Percentiles rank a stretch among this genome's conserved stretches.
Conservation (phyloP, 192 early-diverging fungal species). For the Coemansia erecta region DNA sequence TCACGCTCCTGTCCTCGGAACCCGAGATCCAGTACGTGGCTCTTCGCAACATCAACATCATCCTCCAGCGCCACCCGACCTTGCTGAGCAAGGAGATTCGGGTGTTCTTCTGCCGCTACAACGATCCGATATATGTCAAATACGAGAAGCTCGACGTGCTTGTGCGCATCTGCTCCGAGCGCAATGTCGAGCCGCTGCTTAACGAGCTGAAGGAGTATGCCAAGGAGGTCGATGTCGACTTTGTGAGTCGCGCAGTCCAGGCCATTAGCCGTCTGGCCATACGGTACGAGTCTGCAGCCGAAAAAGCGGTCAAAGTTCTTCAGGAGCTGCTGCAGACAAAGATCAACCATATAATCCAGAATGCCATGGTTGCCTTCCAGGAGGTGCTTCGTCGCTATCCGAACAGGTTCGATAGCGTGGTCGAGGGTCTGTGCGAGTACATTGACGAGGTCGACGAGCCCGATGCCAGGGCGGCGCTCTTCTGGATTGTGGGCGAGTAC, state of each 20-base stretch:
- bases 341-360: conserved; percentile 89
- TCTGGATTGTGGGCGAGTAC: conserved; percentile 98
- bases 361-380: conserved; percentile 87
- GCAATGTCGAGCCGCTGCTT: conserved; percentile 88
- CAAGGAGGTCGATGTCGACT: conserved; percentile 95
- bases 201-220: conserved; percentile 96
- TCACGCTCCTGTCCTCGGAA: conserved; percentile 82
- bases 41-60: conserved; percentile 93
- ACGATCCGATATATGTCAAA: conserved; percentile 98
- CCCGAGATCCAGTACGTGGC: conserved; percentile 98
- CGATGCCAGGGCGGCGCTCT: conserved; percentile 83
- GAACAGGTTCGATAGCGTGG: conserved; percentile 77
- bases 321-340: conserved; percentile 88
- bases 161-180: conserved; percentile 80
- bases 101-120: conserved; percentile 98
- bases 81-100: conserved; percentile 89
- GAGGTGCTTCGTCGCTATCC: conserved; percentile 97
- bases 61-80: conserved; percentile 85
- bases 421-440: conserved; percentile 85
- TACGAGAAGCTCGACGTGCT: conserved; percentile 93
- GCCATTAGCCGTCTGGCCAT: conserved; percentile 94
- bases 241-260: conserved; percentile 83
- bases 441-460: conserved; percentile 87
- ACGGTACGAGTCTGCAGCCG: conserved; percentile 83
- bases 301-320: conserved; percentile 82